phyloP scores from a whole-genome alignment of 2,329 filamentous ascomycete genomes.

The Hymenoscyphus albidus region DNA sequence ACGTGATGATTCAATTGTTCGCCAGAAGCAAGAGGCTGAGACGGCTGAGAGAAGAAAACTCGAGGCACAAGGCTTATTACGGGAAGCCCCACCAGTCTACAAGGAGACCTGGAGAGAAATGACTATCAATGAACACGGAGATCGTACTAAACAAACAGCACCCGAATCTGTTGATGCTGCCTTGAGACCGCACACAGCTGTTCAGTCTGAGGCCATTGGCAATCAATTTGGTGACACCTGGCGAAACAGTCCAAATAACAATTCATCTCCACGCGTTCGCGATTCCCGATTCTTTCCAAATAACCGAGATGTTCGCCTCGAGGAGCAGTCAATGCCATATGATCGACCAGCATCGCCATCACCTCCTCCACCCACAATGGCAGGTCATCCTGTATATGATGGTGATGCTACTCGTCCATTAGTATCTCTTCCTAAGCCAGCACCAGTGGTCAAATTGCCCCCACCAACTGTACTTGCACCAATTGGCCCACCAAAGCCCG shows the following conservation, averaged over 20 bases:
- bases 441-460: slow-evolving; percentile 78
- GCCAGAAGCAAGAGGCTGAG: slow-evolving; percentile 28
- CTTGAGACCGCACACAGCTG: not conserved
- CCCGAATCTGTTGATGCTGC: slow-evolving; percentile 4
- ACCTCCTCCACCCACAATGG: slow-evolving; percentile 56
- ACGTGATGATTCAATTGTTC: slow-evolving; percentile 21
- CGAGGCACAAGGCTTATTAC: slow-evolving; percentile 26
- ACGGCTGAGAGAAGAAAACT: slow-evolving; percentile 24
- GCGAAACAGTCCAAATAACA: slow-evolving; percentile 27
- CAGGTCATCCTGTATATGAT: slow-evolving; percentile 68
- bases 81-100: slow-evolving; percentile 22
- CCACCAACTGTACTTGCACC: slow-evolving; percentile 48
- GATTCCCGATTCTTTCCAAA: slow-evolving; percentile 60
- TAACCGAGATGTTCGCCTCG: slow-evolving; percentile 43
- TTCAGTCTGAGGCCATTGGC: slow-evolving; percentile 8
- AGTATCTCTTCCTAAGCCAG: slow-evolving; percentile 64
- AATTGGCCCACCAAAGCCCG: slow-evolving; percentile 42
- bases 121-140: slow-evolving; percentile 31
- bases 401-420: slow-evolving; percentile 62
- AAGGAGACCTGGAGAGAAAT: slow-evolving; percentile 35
- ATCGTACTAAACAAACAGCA: slow-evolving; percentile 27
- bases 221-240: slow-evolving; percentile 32
- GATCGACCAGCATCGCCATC: slow-evolving; percentile 53
- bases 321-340: slow-evolving; percentile 38
- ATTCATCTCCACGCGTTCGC: slow-evolving; percentile 44